Conservation (phyloP, 2,329 filamentous ascomycete genomes). For the Penicillium concentricum region DNA sequence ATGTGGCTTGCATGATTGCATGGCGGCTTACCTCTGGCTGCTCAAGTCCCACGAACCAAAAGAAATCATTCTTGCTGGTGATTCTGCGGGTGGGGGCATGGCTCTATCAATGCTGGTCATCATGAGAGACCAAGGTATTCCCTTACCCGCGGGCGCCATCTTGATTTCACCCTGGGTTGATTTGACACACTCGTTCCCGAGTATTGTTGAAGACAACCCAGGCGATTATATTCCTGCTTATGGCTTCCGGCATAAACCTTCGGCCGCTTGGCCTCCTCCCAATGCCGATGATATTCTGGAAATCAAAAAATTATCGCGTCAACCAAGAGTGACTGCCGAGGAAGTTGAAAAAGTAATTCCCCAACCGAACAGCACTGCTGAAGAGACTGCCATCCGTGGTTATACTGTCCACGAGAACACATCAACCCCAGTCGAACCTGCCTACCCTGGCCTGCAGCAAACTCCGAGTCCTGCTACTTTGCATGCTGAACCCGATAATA, state of each 20-base stretch:
- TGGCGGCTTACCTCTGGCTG: slow-evolving; percentile 83
- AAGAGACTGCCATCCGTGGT: slow-evolving; percentile 35
- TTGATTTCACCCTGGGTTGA: slow-evolving; percentile 96
- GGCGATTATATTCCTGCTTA: slow-evolving; percentile 84
- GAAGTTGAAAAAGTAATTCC: slow-evolving; percentile 22
- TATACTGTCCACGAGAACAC: slow-evolving; percentile 26
- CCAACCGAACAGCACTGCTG: slow-evolving; percentile 18
- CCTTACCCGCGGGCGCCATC: slow-evolving; percentile 84
- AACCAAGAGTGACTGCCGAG: slow-evolving; percentile 37
- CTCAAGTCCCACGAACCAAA: slow-evolving; percentile 72
- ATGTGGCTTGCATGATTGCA: slow-evolving; percentile 83
- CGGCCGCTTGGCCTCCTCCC: slow-evolving; percentile 86
- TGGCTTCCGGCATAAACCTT: slow-evolving; percentile 90
- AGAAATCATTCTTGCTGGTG: slow-evolving; percentile 83
- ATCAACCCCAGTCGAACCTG: slow-evolving; percentile 10
- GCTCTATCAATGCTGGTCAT: slow-evolving; percentile 74
- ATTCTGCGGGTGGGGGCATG: slow-evolving; percentile 93
- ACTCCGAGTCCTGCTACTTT: slow-evolving; percentile 16
- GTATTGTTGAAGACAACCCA: slow-evolving; percentile 68
- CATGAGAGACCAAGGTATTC: slow-evolving; percentile 77
- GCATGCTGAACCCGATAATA: slow-evolving; percentile 33
- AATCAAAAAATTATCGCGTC: slow-evolving; percentile 48
- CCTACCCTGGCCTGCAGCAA: slow-evolving; percentile 26
- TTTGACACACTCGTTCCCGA: slow-evolving; percentile 92
- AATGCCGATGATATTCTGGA: slow-evolving; percentile 69